Conservation (phyloP, 169 alveolate species). For the Toxoplasma gondii region DNA sequence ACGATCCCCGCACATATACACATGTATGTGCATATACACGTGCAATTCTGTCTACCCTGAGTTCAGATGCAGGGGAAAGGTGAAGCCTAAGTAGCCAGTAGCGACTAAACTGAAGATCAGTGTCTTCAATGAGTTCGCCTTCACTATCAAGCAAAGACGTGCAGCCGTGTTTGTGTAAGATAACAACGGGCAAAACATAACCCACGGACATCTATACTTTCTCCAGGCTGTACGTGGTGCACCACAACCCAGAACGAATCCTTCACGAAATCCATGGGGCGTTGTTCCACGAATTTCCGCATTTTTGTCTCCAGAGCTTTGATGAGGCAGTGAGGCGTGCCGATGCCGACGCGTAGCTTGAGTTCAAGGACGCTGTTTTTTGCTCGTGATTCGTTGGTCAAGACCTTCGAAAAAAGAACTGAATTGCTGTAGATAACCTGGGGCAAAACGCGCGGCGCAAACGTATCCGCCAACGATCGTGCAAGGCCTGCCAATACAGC, state of each 20-base stretch:
- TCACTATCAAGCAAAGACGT: no score
- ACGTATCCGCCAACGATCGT: neutral
- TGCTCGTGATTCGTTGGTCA: slow-evolving; percentile 62
- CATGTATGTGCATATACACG: no score
- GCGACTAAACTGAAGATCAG: neutral
- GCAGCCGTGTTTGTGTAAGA: no score
- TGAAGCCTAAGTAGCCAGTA: neutral
- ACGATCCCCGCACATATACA: no score
- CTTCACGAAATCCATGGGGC: slow-evolving; percentile 67
- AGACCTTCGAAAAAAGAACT: slow-evolving; percentile 45
- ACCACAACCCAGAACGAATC: slow-evolving; percentile 57
- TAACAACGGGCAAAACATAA: neutral
- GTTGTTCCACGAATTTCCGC: slow-evolving; percentile 51
- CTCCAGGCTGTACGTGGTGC: slow-evolving; percentile 63
- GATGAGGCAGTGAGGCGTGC: slow-evolving; percentile 51
- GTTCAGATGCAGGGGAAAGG: neutral
- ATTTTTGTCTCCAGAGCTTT: slow-evolving; percentile 47
- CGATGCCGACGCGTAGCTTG: slow-evolving; percentile 51
- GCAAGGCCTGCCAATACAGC: neutral
- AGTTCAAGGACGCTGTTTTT: slow-evolving; percentile 48
- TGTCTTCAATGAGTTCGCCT: neutral
- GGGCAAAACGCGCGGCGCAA: neutral
- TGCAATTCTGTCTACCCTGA: no score
- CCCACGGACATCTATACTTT: slow-evolving; percentile 60
- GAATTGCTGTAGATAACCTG: slow-evolving; percentile 65